Conservation (phyloP, 106 monocot genomes). For the Hemerocallis citrina region DNA sequence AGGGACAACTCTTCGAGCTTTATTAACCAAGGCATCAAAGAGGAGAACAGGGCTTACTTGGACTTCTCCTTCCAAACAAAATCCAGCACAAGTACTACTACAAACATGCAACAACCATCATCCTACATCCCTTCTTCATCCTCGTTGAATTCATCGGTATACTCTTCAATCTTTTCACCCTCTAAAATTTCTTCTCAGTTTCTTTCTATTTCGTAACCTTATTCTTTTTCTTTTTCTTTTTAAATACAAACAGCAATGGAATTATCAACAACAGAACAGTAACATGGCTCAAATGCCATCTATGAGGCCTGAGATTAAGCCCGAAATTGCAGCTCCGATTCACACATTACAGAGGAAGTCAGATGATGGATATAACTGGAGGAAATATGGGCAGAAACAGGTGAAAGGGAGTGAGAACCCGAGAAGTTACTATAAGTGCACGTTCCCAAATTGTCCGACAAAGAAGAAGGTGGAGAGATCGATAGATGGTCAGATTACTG, state of each 20-base stretch:
- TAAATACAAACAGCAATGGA: constrained; percentile 17
- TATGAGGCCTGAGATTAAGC: neutral
- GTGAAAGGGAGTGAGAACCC: constrained; percentile 52
- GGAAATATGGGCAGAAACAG: constrained; percentile 55
- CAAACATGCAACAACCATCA: neutral
- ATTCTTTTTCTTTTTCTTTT: neutral
- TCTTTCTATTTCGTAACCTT: neutral
- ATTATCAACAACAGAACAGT: constrained; percentile 1
- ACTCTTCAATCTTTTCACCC: neutral
- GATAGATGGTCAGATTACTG: constrained; percentile 41
- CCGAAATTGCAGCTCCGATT: neutral
- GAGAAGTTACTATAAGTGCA: constrained; percentile 50
- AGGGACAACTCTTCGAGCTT: neutral
- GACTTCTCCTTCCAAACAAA: constrained; percentile 44
- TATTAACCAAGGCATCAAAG: constrained; percentile 21
- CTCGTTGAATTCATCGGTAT: neutral
- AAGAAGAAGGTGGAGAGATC: constrained; percentile 45
- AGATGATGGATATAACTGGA: constrained; percentile 53
- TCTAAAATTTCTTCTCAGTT: neutral
- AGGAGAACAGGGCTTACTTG: constrained; percentile 23
- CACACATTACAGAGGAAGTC: constrained; percentile 19
- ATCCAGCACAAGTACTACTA: neutral
- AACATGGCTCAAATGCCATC: neutral
- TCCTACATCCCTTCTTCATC: too few relatives aligned
- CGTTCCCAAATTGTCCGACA: constrained; percentile 24